phyloP scores from a whole-genome alignment of 257 asterid species.

The Nicotiana undulata region DNA sequence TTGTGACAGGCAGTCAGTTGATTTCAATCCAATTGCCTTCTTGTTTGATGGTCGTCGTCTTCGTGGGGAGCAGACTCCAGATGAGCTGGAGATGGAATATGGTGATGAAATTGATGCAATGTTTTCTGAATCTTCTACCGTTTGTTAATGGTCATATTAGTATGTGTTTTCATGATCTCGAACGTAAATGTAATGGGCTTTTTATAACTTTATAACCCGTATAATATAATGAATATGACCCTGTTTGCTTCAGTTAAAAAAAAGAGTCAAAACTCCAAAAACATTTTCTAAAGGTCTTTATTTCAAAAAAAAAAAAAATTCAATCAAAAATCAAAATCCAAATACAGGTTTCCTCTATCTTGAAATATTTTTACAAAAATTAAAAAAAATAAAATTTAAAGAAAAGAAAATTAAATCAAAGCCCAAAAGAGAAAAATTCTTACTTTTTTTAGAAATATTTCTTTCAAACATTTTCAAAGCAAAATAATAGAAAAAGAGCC shows the following conservation, averaged over 20 bases:
- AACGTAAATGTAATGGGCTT: not conserved
- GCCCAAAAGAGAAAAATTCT: too few relatives aligned
- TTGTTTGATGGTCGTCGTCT: constrained; percentile 57
- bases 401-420: too few relatives aligned
- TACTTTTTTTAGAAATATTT: too few relatives aligned
- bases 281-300: too few relatives aligned
- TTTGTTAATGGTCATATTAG: not conserved
- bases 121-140: not conserved
- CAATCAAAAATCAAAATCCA: too few relatives aligned
- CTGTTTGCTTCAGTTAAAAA: not conserved
- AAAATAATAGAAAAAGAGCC: too few relatives aligned
- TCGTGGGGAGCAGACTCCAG: constrained; percentile 52
- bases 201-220: not conserved
- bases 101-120: constrained; percentile 34
- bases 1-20: constrained; percentile 41
- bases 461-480: too few relatives aligned
- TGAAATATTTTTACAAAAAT: too few relatives aligned
- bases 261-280: too few relatives aligned
- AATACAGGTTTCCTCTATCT: too few relatives aligned
- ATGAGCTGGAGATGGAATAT: constrained; percentile 37
- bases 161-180: not conserved
- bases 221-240: not conserved
- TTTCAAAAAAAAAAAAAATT: too few relatives aligned
- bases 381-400: too few relatives aligned
- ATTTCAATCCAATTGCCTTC: constrained; percentile 34